Evolutionary conservation across 2,329 filamentous ascomycete species (phyloP).

Genomic region (Aspergillus luchuensis): DNA sequence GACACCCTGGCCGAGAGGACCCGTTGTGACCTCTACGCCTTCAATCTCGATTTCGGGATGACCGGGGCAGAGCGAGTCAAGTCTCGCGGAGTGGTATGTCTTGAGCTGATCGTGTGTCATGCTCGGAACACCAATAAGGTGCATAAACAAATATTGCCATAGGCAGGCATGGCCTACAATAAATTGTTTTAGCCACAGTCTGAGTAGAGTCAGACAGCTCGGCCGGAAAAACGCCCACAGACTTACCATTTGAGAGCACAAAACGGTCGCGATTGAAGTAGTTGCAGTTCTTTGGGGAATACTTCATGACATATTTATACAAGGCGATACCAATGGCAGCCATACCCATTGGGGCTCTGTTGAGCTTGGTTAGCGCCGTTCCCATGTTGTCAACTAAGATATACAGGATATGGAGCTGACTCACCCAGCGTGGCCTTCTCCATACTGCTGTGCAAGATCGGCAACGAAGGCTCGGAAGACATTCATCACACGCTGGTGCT

Average conservation of each 20-base stretch:
- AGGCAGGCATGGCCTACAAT: conserved; percentile 30
- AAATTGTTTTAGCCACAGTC: too few relatives aligned
- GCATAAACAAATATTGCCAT: conserved; percentile 36
- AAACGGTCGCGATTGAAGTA: conserved; percentile 51
- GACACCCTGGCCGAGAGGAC: conserved; percentile 61
- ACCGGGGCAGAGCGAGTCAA: conserved; percentile 33
- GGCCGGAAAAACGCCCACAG: too few relatives aligned
- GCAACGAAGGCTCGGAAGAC: conserved; percentile 66
- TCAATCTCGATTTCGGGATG: conserved; percentile 60
- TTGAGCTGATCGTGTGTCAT: conserved; percentile 40
- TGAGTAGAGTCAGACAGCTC: too few relatives aligned
- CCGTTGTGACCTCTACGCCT: conserved; percentile 62
- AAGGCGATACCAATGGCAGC: conserved; percentile 49
- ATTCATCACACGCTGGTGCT: conserved; percentile 56
- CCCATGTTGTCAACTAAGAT: background rate
- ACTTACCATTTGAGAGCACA: conserved; percentile 44
- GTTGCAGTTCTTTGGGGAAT: conserved; percentile 40
- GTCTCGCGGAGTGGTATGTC: conserved; percentile 34
- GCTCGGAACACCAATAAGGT: conserved; percentile 34
- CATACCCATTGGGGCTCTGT: conserved; percentile 51
- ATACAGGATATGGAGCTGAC: background rate
- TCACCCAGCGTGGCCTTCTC: conserved; percentile 68
- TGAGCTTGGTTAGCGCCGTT: background rate
- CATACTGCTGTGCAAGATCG: conserved; percentile 70
- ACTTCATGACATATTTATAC: conserved; percentile 48